Evolutionary conservation across 331 rosid species (phyloP).

Genomic region (Malus hybrid): DNA sequence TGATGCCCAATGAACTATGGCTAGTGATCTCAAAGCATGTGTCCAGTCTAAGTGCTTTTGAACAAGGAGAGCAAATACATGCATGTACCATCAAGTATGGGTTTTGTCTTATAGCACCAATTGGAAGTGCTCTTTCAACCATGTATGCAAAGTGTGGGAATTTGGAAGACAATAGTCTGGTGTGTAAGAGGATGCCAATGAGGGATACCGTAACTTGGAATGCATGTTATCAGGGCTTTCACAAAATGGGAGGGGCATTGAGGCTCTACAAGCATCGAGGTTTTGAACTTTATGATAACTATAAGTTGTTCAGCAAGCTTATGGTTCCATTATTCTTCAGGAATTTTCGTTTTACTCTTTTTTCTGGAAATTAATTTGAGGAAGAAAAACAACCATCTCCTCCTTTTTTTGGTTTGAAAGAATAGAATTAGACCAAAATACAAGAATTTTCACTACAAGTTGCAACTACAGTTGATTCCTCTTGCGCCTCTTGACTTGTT

Average conservation of each 20-base stretch:
- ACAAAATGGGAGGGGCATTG: slow-evolving; percentile 60
- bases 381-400: too few species aligned
- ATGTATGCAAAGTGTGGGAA: slow-evolving; percentile 92
- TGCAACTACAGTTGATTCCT: too few species aligned
- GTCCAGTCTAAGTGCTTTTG: slow-evolving; percentile 75
- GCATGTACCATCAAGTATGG: slow-evolving; percentile 56
- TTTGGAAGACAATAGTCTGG: slow-evolving; percentile 49
- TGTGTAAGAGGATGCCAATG: slow-evolving; percentile 54
- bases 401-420: too few species aligned
- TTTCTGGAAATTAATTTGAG: too few species aligned
- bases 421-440: too few species aligned
- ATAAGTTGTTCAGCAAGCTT: not conserved
- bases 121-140: slow-evolving; percentile 88
- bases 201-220: slow-evolving; percentile 79
- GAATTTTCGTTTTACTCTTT: too few species aligned
- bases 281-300: not conserved
- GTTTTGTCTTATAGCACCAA: slow-evolving; percentile 56
- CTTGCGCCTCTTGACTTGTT: too few species aligned
- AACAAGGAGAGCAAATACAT: slow-evolving; percentile 88
- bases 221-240: slow-evolving; percentile 91
- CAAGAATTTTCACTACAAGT: too few species aligned
- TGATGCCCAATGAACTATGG: slow-evolving; percentile 68
- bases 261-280: slow-evolving; percentile 36
- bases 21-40: slow-evolving; percentile 76
- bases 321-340: too few species aligned